A percentile compares a stretch with the other conserved stretches of the same genome.
phyloP scores from a whole-genome alignment of 176 grass and related monocot species.

The Cymbopogon citratus region DNA sequence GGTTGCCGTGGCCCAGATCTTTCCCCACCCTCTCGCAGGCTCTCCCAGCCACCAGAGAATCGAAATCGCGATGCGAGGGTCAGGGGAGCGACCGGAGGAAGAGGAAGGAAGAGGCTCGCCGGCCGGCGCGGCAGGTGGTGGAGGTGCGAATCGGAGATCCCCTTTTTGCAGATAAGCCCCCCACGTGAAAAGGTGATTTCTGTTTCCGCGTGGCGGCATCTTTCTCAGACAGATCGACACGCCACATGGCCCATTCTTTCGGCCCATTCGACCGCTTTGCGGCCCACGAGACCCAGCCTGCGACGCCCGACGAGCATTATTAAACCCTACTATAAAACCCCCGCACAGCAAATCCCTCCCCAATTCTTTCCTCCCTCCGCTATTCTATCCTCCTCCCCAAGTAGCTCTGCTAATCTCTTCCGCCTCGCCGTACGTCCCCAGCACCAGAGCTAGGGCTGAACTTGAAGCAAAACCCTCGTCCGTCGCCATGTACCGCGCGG shows the following conservation, averaged over 20 bases:
- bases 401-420: background rate
- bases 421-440: conserved; percentile 18
- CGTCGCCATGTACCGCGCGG: conserved; percentile 63
- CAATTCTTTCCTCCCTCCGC: background rate
- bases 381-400: conserved; percentile 5
- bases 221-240: background rate
- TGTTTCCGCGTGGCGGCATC: background rate
- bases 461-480: background rate
- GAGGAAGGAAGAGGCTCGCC: conserved; percentile 25
- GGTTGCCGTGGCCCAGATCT: background rate
- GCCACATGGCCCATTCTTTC: background rate
- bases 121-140: conserved; percentile 13
- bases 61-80: background rate
- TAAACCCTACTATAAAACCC: conserved; percentile 52
- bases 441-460: background rate
- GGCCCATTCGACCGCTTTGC: background rate
- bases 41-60: background rate
- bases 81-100: background rate
- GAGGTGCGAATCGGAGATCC: conserved; percentile 5
- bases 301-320: background rate
- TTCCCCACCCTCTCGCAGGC: background rate
- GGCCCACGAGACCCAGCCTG: background rate
- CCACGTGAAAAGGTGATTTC: background rate
- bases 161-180: conserved; percentile 22
- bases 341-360: background rate